Evolutionary conservation across 2,329 filamentous ascomycete species (phyloP).

Genomic region (Sphaceloma murrayae): DNA sequence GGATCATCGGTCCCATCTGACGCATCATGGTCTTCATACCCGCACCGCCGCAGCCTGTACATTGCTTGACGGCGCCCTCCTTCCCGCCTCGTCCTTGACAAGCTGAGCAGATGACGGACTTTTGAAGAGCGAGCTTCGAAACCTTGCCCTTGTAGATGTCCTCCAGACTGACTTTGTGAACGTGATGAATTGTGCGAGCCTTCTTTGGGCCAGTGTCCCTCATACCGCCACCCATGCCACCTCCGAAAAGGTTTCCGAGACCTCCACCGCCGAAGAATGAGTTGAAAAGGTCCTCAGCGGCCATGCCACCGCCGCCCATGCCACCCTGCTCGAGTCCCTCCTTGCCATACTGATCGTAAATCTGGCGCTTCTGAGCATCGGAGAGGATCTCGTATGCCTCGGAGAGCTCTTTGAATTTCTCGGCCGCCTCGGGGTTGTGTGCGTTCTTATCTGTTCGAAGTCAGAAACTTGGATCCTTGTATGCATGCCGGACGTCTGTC

Average conservation of each 20-base stretch:
- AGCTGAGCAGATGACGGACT: conserved; percentile 91
- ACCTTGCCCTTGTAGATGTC: conserved; percentile 98
- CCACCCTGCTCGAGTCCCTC: conserved; percentile 84
- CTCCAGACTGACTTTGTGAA: conserved; percentile 95
- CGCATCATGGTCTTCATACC: conserved; percentile 99
- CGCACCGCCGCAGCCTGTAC: conserved; percentile 78
- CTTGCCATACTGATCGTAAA: conserved; percentile 98
- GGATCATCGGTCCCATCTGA: conserved; percentile 99
- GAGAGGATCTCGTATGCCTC: conserved; percentile 92
- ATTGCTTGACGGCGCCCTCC: conserved; percentile 93
- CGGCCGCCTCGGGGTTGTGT: conserved; percentile 82
- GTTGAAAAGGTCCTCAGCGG: conserved; percentile 88
- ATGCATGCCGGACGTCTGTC: conserved; percentile 3
- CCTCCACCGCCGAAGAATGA: conserved; percentile 77
- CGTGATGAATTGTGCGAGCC: conserved; percentile 93
- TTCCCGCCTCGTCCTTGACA: conserved; percentile 93
- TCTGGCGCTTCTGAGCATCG: conserved; percentile 77
- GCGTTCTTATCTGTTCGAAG: conserved; percentile 74
- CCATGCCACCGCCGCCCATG: conserved; percentile 71
- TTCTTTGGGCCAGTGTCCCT: conserved; percentile 74
- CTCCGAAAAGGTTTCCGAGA: conserved; percentile 55
- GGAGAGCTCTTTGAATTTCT: conserved; percentile 97
- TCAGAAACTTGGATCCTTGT: conserved; percentile 17
- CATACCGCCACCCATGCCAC: conserved; percentile 73
- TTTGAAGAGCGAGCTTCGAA: conserved; percentile 92